Base-by-base conservation (phyloP, 1,284 basidiomycete species). In the Malassezia cuniculi region DNA sequence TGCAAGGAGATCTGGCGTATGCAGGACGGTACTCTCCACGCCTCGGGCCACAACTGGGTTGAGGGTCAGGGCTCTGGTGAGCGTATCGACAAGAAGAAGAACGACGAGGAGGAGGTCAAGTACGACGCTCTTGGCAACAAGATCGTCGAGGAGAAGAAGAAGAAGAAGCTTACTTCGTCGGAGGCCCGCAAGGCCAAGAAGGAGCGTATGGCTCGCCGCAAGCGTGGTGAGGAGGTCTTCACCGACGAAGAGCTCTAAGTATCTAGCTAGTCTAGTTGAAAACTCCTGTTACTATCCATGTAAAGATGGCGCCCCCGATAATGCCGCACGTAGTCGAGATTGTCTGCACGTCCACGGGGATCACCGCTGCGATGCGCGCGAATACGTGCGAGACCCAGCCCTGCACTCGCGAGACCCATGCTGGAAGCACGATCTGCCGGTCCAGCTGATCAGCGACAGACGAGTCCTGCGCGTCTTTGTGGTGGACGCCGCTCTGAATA, bases 11-110 rank as follows among this genome's bases (percentile, higher is more conserved):
- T 64, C 41, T 66, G 63, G 63, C 38, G 49, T 18, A 65, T 66
- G 61, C 29, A 47, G 34, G 52, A 54, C 40, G 63, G 63, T 48
- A 41, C 40, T 3, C 53, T 66, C 19, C 34, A 40, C 27, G 61
- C 60, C 10, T 57, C 52, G 5, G 90, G 90, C 52, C 89, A 94
- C 60, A 68, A 69, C 59, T 70, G 69, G 70, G 85, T 93, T 62
- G 90, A 97, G 72, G 87, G 87, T 39, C 89, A 97, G 43, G 47
- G 50, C 34, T 56, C 55, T 15, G 60, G 60, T 10, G 55, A 54
- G 34, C 55, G 58, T 38, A 40, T 66, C 37, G 58, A 63, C 40
- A 34, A 44, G 32, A 57, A 61, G 49, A 50, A 55, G 43, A 56
- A 52, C 15, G 60, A 60, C 14, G 60, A 57, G 10, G 49, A 54